Evolutionary conservation across 2,329 filamentous ascomycete genomes (phyloP), one percentile per base, ranked within the genome.

Genomic region (Paradendryphiella salina): DNA sequence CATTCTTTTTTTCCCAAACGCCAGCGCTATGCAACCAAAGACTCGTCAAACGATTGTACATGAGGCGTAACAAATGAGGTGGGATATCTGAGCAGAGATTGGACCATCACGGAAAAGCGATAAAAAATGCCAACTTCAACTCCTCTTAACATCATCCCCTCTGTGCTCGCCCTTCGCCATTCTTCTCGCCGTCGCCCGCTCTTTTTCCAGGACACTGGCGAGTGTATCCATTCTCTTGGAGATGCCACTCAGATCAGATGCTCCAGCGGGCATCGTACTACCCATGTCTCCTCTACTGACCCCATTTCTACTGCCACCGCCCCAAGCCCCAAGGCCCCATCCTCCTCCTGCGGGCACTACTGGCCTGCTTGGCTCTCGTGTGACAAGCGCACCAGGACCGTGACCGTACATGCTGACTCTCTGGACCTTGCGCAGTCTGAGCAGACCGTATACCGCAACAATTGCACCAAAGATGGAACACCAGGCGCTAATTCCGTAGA

Each of bases 401-500:
- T 70, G 64, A 5, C 84, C 84, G 80, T 84, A 92, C 90, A 96
- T 96, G 68, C 87, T 89, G 57, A 96, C 85, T 54, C 90, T 83
- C 77, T 96, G 90, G 20, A 96, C 88, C 69, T 88, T 88, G 59
- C 89, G 85, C 57, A 99, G 81, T 73, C 90, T 95, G 44, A 82
- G 80, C 39, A 97, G 80, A 4, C 94, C 92, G 73, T 93, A 96
- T 64, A 84, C 82, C 76, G 89, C 93, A 43, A 96, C 89, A 7
- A 92, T 63, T 46, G 86, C 81, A 11, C 89, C 90, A 71, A 92
- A 85, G 49, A 86, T 65, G 49, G 87, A 81, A 50, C 89, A 95
- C 54, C 83, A 78, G 14, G 77, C 79, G 2, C 87, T 90, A 53
- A 99, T 86, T 46, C 83, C 83, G 38, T 81, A 81, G 72, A 99